Base-by-base conservation (phyloP, 177 flowering plant genomes). In the Vitis hybrid region DNA sequence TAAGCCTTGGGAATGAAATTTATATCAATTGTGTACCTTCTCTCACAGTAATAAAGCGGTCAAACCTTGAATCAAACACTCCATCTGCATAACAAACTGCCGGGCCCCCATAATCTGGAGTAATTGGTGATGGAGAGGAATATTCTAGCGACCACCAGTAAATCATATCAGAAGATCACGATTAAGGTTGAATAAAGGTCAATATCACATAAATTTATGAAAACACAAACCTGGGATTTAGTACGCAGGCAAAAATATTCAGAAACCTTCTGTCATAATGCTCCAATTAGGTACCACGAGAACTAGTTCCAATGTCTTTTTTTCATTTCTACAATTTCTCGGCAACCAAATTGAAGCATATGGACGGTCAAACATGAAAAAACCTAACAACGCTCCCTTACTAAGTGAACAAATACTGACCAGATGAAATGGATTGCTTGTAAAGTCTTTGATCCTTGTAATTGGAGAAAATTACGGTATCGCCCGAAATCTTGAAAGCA, bases 381-480 rank as follows among this genome's bases (percentile, higher is more conserved):
- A 5, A 40, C 46, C 46, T 40, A 6, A 40, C 46, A 40, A 40
- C 8, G 46, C 46, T 40, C 46, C 30, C 30, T 27, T 27, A 27
- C 30, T 27, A 27, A 27, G 4, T 27, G 30, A 27, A 27, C 30
- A 27, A 40, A 40, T 40, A 40, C 46, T 14, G 7, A 93, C 98
- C 97, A 52, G 81, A 72, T 56, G 59, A 65, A 67, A 85, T 77
- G 4, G 82, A 76, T 75, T 91, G 98, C 79, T 81, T 88, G 83
- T 91, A 93, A 14, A 95, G 87, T 70, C 98, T 85, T 66, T 93
- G 99, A 72, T 93, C 98, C 77, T 89, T 84, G 81, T 89, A 93
- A 80, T 95, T 93, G 1, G 96, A 89, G 75, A 93, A 95, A 55
- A 95, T 61, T 30, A 95, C 62, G 24, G 80, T 78, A 60, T 87